These are phyloP conservation scores for Irpex sp. DNA, from an alignment of 1,284 basidiomycete species.

Conservation along the genomic window DNA sequence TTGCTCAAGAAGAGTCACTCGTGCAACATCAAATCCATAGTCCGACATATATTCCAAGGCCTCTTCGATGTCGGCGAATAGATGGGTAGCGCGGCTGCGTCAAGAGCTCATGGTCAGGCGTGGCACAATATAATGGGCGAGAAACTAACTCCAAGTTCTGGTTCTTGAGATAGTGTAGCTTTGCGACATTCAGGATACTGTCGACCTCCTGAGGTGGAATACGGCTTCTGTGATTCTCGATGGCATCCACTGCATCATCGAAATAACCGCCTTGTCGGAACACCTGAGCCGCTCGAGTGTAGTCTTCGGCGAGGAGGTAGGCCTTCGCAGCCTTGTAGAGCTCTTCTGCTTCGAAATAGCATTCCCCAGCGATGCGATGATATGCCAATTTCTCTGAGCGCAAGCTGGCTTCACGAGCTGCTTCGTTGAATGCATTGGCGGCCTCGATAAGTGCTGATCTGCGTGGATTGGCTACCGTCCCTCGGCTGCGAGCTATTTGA, in stretches of 20 bases:
- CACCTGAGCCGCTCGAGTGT: conserved; percentile 38
- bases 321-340: conserved; percentile 41
- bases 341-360: conserved; percentile 42
- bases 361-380: conserved; percentile 48
- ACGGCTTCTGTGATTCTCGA: conserved; percentile 29
- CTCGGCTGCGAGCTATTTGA: conserved; percentile 2
- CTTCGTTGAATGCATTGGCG: conserved; percentile 44
- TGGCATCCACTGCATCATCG: conserved; percentile 48
- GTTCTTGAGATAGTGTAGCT: conserved; percentile 48
- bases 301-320: conserved; percentile 42
- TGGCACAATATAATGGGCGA: not conserved
- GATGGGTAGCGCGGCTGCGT: conserved; percentile 39
- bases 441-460: conserved; percentile 27
- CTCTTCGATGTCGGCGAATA: conserved; percentile 53
- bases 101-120: not conserved
- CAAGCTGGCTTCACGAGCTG: conserved; percentile 31
- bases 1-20: conserved; percentile 45
- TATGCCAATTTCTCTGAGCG: conserved; percentile 32
- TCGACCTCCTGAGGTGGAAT: conserved; percentile 35
- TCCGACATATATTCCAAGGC: conserved; percentile 56
- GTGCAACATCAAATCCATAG: conserved; percentile 48
- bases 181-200: conserved; percentile 44
- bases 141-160: conserved; percentile 40
- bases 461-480: not conserved
- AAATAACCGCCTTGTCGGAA: conserved; percentile 50